These are phyloP conservation scores for Cotoneaster glaucophyllus DNA, from an alignment of 306 rosid species.

Conservation along the genomic window DNA sequence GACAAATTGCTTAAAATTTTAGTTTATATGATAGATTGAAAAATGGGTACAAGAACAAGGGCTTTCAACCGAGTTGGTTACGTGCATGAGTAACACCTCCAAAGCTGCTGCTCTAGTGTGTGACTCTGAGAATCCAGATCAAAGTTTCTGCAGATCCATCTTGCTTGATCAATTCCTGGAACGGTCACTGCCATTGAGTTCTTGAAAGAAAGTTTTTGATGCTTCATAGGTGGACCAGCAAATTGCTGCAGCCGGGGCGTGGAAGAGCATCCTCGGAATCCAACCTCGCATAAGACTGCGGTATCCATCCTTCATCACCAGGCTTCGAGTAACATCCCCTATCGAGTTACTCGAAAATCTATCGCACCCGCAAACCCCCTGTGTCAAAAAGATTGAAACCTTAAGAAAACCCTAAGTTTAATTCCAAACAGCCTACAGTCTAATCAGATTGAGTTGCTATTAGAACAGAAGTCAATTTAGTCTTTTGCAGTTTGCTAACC, in stretches of 20 bases:
- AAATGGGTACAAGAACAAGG: not conserved
- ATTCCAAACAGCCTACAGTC: too few species aligned
- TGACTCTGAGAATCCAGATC: not conserved
- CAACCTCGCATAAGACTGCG: slow-evolving; percentile 42
- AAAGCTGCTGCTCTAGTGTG: not conserved
- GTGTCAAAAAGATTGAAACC: not conserved
- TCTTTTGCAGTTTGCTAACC: too few species aligned
- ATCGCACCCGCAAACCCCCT: slow-evolving; percentile 54
- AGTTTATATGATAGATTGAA: too few species aligned
- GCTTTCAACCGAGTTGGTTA: not conserved
- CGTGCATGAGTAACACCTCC: not conserved
- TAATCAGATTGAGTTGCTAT: too few species aligned
- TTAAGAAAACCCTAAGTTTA: not conserved
- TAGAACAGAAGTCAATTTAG: too few species aligned
- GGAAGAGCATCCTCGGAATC: slow-evolving; percentile 52
- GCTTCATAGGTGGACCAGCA: slow-evolving; percentile 67
- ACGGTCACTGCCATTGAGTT: slow-evolving; percentile 3
- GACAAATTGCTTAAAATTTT: too few species aligned
- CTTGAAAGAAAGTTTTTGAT: slow-evolving; percentile 44
- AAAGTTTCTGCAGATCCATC: not conserved
- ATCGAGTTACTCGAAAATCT: slow-evolving; percentile 40
- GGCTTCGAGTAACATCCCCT: slow-evolving; percentile 28
- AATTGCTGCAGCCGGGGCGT: slow-evolving; percentile 64
- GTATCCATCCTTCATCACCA: slow-evolving; percentile 41
- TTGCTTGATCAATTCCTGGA: not conserved